Conservation (phyloP, 2,329 filamentous ascomycete genomes). For the Cryphonectria nitschkei region DNA sequence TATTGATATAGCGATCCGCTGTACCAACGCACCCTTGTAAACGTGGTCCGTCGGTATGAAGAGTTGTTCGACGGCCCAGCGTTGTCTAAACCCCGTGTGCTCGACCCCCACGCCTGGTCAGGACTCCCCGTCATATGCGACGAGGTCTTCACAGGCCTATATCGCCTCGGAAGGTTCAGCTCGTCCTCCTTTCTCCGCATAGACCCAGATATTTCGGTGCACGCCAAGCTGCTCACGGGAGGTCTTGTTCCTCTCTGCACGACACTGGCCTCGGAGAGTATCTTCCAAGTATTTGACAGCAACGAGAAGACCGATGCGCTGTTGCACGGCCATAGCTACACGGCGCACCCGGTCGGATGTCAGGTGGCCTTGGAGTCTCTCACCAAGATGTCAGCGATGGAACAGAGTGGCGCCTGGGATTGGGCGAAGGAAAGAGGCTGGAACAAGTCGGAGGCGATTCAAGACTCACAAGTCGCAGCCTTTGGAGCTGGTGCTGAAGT, state of each 20-base stretch:
- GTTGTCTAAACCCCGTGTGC: conserved; percentile 12
- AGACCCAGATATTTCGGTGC: conserved; percentile 75
- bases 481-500: no score
- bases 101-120: conserved; percentile 54
- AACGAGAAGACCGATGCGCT: conserved; percentile 77
- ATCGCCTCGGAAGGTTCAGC: conserved; percentile 75
- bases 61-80: conserved; percentile 52
- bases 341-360: conserved; percentile 80
- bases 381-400: conserved; percentile 61
- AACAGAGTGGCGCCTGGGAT: conserved; percentile 44
- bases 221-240: conserved; percentile 84
- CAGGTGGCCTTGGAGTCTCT: conserved; percentile 74
- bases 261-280: conserved; percentile 73
- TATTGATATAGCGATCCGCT: conserved; percentile 66
- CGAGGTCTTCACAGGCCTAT: conserved; percentile 86
- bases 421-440: conserved; percentile 6
- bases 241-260: conserved; percentile 77
- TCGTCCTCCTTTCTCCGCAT: conserved; percentile 70
- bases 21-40: conserved; percentile 74
- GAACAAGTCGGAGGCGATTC: no score
- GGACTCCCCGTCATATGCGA: conserved; percentile 82
- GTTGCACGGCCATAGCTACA: conserved; percentile 86
- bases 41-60: conserved; percentile 64
- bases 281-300: conserved; percentile 73
- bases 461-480: no score